Conservation (phyloP, 768 basidiomycete genomes). For the Hygrophorus russula region DNA sequence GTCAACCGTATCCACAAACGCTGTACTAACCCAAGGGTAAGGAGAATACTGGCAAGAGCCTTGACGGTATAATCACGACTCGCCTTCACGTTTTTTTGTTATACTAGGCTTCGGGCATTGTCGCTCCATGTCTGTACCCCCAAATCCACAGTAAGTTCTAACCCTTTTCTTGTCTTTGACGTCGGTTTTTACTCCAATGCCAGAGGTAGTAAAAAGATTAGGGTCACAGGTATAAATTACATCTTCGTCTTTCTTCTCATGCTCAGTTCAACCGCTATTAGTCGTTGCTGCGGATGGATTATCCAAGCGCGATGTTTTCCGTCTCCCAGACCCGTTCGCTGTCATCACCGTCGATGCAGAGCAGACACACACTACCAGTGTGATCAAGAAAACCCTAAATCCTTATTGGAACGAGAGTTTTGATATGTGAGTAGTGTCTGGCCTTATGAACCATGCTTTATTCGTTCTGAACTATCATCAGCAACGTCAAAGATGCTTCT, state of each 20-base stretch:
- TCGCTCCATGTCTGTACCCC: conserved; percentile 32
- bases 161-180: background rate
- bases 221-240: conserved; percentile 49
- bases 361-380: conserved; percentile 93
- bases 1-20: no score
- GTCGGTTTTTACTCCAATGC: background rate
- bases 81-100: no score
- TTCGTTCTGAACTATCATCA: conserved; percentile 18
- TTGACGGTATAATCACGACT: no score
- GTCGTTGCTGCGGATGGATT: conserved; percentile 94
- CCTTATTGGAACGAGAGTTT: conserved; percentile 99
- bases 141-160: conserved; percentile 31
- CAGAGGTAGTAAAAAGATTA: conserved; percentile 55
- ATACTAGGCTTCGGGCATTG: no score
- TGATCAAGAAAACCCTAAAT: conserved; percentile 92
- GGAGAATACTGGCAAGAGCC: no score
- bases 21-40: no score
- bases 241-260: background rate
- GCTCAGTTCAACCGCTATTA: conserved; percentile 18
- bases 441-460: conserved; percentile 2
- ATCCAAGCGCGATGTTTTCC: conserved; percentile 90
- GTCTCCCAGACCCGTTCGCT: conserved; percentile 95
- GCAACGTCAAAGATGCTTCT: conserved; percentile 95
- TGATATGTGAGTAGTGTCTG: conserved; percentile 61
- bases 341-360: conserved; percentile 98